Conservation (phyloP, 2,329 filamentous ascomycete genomes). For the Fusarium temperatum region DNA sequence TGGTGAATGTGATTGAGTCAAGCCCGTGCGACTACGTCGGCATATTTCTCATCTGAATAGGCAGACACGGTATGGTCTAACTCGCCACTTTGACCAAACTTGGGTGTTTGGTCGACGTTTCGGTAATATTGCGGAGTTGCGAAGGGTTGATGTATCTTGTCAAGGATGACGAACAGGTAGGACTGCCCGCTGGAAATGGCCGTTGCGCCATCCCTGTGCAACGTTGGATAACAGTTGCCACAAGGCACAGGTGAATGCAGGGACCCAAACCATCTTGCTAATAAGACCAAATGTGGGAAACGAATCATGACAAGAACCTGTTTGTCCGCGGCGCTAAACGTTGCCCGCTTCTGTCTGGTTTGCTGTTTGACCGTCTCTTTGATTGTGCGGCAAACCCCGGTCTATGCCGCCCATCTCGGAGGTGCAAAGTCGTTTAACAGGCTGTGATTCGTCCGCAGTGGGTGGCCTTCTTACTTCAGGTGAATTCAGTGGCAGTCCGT, state of each 20-base stretch:
- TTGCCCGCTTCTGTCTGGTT: background rate
- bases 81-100: background rate
- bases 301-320: background rate
- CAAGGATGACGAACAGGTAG: background rate
- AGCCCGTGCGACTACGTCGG: background rate
- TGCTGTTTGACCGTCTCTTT: background rate
- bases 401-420: background rate
- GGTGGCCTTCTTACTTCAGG: background rate
- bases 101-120: background rate
- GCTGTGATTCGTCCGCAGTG: background rate
- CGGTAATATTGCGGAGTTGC: background rate
- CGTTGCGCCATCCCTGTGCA: no score
- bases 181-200: background rate
- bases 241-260: no score
- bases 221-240: background rate
- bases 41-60: background rate
- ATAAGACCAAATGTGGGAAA: background rate
- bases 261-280: background rate
- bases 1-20: background rate
- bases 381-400: background rate
- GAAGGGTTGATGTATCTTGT: background rate
- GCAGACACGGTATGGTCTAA: background rate
- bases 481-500: background rate
- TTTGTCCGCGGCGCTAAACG: background rate
- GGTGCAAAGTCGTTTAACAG: background rate